These are phyloP conservation scores for Talaromyces stipitatus DNA, from an alignment of 495 filamentous ascomycete species.

Conservation along the genomic window DNA sequence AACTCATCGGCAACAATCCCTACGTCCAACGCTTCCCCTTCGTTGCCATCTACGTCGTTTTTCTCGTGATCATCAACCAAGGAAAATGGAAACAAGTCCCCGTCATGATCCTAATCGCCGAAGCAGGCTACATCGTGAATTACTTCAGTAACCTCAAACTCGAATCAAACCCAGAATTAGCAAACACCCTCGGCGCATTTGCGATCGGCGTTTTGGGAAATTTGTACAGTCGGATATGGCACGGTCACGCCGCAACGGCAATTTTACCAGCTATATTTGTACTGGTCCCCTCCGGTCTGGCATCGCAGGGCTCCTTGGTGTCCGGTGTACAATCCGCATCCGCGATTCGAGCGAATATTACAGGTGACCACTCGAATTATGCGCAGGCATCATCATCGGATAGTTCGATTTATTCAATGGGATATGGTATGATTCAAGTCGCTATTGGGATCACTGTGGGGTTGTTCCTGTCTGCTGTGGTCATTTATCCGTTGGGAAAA, in stretches of 20 bases:
- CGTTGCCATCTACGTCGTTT: constrained; percentile 71
- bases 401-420: constrained; percentile 63
- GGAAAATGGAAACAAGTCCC: constrained; percentile 86
- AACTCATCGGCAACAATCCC: constrained; percentile 35
- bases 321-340: constrained; percentile 72
- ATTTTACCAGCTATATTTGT: constrained; percentile 92
- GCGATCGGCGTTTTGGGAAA: constrained; percentile 83
- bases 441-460: constrained; percentile 92
- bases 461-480: constrained; percentile 71
- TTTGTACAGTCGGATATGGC: constrained; percentile 70
- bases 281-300: constrained; percentile 82
- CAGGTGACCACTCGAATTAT: constrained; percentile 27
- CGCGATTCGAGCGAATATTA: constrained; percentile 52
- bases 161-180: constrained; percentile 67
- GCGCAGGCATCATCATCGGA: constrained; percentile 27
- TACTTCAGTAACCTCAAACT: constrained; percentile 70
- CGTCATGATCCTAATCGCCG: constrained; percentile 74
- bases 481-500: constrained; percentile 88
- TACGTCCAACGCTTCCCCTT: constrained; percentile 47
- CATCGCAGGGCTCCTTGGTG: constrained; percentile 72
- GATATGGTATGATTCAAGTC: constrained; percentile 82
- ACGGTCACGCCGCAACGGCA: constrained; percentile 81
- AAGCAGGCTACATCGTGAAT: constrained; percentile 77
- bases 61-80: constrained; percentile 80
- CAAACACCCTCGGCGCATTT: constrained; percentile 79